Base-by-base conservation (phyloP, 2,329 filamentous ascomycete genomes). In the Colletotrichum trifolii region DNA sequence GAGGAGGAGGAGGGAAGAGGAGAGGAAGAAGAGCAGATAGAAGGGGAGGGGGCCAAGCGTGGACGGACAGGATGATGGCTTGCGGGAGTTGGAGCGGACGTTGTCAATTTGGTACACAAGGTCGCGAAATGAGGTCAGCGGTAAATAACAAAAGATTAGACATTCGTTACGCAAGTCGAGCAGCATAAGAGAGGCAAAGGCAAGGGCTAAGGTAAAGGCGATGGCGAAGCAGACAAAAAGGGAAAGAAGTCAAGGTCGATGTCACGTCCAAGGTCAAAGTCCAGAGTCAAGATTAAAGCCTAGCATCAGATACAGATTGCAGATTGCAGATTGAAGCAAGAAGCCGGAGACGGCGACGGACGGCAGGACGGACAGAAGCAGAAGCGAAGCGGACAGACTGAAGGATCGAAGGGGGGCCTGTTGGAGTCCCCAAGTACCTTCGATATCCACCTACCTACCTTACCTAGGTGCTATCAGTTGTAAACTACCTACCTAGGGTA, bases 21-120 rank as follows among this genome's bases (percentile, higher is more conserved):
- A 13, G 43, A 15, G 35, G 35, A 40, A 47, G 54, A 46, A 39
- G 34, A 33, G 25, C 17, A 15, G 13, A 54, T 17, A 45, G 43
- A 49, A 25, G 25, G 25, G 25, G 25, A 25, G 25, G 25, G 25
- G 25, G 25, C 25, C 25, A 25, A 25, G 25, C 25, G 45, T 49
- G 46, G 43, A 48, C 39, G 8, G 45, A 25, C 35, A 15, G 54
- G 40, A 45, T 5, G 25, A 25, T 25, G 25, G 25, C 25, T 25
- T 25, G 34, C 11, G 57, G 49, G 25, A 50, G 48, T 45, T 48
- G 59, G 58, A 56, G 62, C 62, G 40, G 58, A 55, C 59, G 58
- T 57, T 25, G 25, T 25, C 25, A 57, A 66, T 40, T 53, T 66
- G 63, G 63, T 56, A 63, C 36, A 36, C 38, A 35, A 15, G 48